Base-by-base conservation (phyloP, 305 asterid species). In the Salvia sclarea region DNA sequence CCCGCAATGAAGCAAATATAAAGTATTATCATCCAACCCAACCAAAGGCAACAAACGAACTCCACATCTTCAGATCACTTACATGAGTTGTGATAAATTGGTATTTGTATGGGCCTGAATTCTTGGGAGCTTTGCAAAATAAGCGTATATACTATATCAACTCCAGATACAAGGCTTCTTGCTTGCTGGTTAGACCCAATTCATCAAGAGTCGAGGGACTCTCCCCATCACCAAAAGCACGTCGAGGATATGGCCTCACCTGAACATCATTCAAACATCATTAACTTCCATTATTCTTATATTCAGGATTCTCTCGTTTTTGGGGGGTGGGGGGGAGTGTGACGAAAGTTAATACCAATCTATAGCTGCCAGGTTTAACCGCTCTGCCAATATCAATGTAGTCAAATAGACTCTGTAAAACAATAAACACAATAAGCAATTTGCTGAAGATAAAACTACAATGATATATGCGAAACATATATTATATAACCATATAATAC, bases 241-340 rank as follows among this genome's bases (percentile, higher is more conserved):
- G 87, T 47, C 98, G 85, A 61, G 99, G 99, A 82, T 83, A 95
- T 24, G 99, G 97, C 75, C 98, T 84, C 73, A 88, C 98, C 98
- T 94, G 66, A 76, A 69, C 75, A 54, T 24, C 61, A 8, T 65
- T 49, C 64, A 63, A 6, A 10, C 21, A 20, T 20, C 48, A 2
- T 48, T 14, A 5, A 16, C 43, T 50, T 67, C 3, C 33, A 55
- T 55, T 35, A 17, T 61, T n/a, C 68, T 30, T 49, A 33, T 12
- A 66, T 31, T 35, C 22, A 69, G 68, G 68, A 59, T 48, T 59
- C 58, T 13, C 31, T 31, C 13, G 0, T 45, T 7, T 3, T 30
- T 56, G 0, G 38, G 38, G 38, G 9, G 1, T 21, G 1, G 3
- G 0, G n/a, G 61, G 55, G 28, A 68, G 41, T 45, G 5, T 30